Base-by-base conservation (phyloP, 805 yeast genomes). In the Kazachstania psychrophila region DNA sequence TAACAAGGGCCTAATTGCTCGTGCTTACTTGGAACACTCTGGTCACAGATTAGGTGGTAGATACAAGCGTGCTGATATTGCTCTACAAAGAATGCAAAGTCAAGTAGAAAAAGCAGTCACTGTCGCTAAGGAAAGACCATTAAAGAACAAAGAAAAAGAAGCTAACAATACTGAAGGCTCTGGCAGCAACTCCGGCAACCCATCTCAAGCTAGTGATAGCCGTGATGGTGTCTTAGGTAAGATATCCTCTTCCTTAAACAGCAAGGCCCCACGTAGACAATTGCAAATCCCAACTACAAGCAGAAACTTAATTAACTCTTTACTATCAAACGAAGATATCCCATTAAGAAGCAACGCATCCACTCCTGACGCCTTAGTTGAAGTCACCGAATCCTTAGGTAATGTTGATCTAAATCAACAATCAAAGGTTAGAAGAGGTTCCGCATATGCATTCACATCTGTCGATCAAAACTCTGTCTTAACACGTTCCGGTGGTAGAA, bases 91-190 rank as follows among this genome's bases (percentile, higher is more conserved):
- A 69, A 85, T 92, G 95, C 96, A 89, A 64, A 95, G 87, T 58
- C 97, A 89, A 65, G 95, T 89, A 36, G 94, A 87, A 54, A 85
- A 83, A 52, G 97, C 97, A 12, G 96, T 89, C 13, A 83, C 89
- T 37, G 89, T 85, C 27, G 98, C 96, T 17, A 84, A 85, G 56
- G 95, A 86, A 52, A 75, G 86, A 64, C 81, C 85, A 37, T 78
- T 72, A 44, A 75, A 75, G 48, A 75, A 76, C 22, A 68, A 71
- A 30, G 66, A 67, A 33, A 41, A 39, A 25, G 19, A 28, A 14
- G n/a, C n/a, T n/a, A 50, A 46, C 23, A 35, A 38, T 40, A n/a
- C 49, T 41, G 34, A 26, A 10, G n/a, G n/a, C 13, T 20, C 22
- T 14, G 16, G 11, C 15, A 18, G 6, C 19, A 10, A 15, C 3